Evolutionary conservation across 192 early-diverging fungal genomes (phyloP).

Genomic region (Geranomyces variabilis): DNA sequence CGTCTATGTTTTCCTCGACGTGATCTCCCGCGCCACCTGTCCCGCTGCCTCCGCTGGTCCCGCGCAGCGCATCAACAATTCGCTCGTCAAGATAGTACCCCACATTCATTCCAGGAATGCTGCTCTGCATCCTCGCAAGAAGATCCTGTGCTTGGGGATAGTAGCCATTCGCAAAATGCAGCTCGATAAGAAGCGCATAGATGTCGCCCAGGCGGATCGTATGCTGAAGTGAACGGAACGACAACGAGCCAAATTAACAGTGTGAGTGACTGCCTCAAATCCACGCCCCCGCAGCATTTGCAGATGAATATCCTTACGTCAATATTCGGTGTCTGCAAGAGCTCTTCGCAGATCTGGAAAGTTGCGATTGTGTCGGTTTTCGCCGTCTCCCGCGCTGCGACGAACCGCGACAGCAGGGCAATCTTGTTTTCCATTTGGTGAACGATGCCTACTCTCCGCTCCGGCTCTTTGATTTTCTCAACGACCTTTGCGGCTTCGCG

Average conservation of each 20-base stretch:
- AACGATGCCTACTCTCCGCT: constrained; percentile 13
- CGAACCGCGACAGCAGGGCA: constrained; percentile 43
- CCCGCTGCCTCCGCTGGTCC: neutral
- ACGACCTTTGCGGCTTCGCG: constrained; percentile 49
- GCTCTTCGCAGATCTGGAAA: constrained; percentile 46
- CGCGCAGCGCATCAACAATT: constrained; percentile 20
- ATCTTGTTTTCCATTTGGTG: constrained; percentile 29
- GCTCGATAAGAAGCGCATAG: constrained; percentile 57
- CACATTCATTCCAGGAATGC: constrained; percentile 34
- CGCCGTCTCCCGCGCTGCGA: constrained; percentile 37
- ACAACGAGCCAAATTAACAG: too few relatives aligned
- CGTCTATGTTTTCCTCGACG: constrained; percentile 13
- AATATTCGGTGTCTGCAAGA: constrained; percentile 49
- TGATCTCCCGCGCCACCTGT: neutral
- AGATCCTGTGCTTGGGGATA: constrained; percentile 40
- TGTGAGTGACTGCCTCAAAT: too few relatives aligned
- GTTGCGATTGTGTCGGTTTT: constrained; percentile 41
- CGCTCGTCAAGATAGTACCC: constrained; percentile 45
- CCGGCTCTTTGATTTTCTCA: constrained; percentile 35
- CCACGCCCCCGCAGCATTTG: too few relatives aligned
- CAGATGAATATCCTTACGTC: constrained; percentile 35
- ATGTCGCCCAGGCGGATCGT: constrained; percentile 56
- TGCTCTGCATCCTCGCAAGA: constrained; percentile 34
- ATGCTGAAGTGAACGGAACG: constrained; percentile 21
- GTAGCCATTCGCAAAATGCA: constrained; percentile 43